phyloP scores from a whole-genome alignment of 257 asterid genomes.

The Nicotiana attenuata region DNA sequence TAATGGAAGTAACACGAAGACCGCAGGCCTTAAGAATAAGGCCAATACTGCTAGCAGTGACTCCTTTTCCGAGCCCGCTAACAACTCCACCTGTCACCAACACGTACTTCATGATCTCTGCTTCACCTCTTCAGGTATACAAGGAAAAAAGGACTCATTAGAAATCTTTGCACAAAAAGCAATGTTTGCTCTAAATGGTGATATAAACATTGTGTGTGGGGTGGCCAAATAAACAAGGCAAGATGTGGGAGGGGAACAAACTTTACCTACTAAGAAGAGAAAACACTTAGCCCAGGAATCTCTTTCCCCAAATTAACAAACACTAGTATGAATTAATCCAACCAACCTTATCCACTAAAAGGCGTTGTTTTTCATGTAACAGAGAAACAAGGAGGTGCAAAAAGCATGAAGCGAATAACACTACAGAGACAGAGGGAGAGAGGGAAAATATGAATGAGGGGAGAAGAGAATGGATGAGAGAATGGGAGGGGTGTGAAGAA shows the following conservation, averaged over 20 bases:
- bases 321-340: background rate
- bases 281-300: background rate
- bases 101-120: slow-evolving; percentile 54
- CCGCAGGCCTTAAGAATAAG: slow-evolving; percentile 72
- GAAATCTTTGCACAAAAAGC: background rate
- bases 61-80: slow-evolving; percentile 81
- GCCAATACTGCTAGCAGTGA: slow-evolving; percentile 75
- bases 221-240: background rate
- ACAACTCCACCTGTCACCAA: slow-evolving; percentile 78
- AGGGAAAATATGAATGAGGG: background rate
- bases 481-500: background rate
- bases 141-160: background rate
- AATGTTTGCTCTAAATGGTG: background rate
- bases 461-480: slow-evolving; percentile 9
- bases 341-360: slow-evolving; percentile 4
- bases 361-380: background rate
- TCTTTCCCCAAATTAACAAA: background rate
- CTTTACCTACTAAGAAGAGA: background rate
- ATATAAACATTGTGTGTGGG: background rate
- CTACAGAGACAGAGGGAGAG: background rate
- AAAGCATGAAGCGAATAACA: background rate
- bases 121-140: background rate
- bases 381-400: background rate
- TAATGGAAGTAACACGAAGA: slow-evolving; percentile 69
- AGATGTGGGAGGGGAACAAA: background rate